phyloP scores from a whole-genome alignment of 1,284 basidiomycete species.

The Lentinus polychrous region DNA sequence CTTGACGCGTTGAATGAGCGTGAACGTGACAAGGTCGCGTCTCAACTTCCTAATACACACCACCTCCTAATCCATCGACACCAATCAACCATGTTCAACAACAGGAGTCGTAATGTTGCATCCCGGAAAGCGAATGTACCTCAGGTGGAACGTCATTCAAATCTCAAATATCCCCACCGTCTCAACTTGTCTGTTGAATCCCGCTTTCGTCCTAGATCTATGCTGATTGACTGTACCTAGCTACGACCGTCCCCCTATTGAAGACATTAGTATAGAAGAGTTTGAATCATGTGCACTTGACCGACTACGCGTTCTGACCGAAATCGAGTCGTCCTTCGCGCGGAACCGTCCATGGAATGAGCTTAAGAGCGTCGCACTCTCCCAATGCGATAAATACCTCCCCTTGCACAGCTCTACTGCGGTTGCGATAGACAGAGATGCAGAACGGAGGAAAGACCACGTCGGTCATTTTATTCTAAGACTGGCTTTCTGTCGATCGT shows the following conservation, averaged over 20 bases:
- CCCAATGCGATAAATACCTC: slow-evolving; percentile 66
- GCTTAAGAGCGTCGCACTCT: slow-evolving; percentile 53
- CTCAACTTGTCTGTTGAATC: slow-evolving; percentile 70
- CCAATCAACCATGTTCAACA: background rate
- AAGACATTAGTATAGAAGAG: slow-evolving; percentile 93
- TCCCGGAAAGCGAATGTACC: slow-evolving; percentile 2
- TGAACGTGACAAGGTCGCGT: background rate
- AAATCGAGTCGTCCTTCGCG: slow-evolving; percentile 91
- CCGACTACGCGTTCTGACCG: slow-evolving; percentile 83
- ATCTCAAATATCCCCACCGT: slow-evolving; percentile 52
- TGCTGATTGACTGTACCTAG: slow-evolving; percentile 30
- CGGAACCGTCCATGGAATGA: slow-evolving; percentile 80
- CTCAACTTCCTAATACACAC: background rate
- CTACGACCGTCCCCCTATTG: slow-evolving; percentile 45
- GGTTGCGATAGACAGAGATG: slow-evolving; percentile 39
- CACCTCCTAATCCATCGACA: background rate
- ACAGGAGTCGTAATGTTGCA: background rate
- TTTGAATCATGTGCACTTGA: slow-evolving; percentile 93
- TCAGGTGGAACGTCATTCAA: slow-evolving; percentile 23
- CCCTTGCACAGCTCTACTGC: slow-evolving; percentile 64
- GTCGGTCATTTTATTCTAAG: slow-evolving; percentile 93
- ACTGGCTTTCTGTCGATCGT: slow-evolving; percentile 95
- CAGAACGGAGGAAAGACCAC: slow-evolving; percentile 81
- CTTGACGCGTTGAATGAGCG: background rate
- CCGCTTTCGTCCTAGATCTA: slow-evolving; percentile 2